Evolutionary conservation across 306 rosid genomes (phyloP), one percentile per base, ranked within the genome.

Genomic region (Canavalia gladiata): DNA sequence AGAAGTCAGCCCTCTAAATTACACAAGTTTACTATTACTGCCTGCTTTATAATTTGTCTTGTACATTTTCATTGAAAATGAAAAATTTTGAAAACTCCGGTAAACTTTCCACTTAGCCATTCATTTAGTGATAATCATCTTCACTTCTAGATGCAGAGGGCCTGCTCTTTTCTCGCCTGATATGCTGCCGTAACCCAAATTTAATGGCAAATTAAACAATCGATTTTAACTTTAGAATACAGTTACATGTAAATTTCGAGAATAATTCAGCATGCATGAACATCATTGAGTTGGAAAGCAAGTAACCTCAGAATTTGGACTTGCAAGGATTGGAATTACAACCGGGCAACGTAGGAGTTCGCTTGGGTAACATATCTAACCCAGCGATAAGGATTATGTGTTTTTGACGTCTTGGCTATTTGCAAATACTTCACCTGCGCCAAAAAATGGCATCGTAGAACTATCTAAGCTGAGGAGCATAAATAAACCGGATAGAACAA

Each of bases 361-460:
- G 99, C 90, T 57, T 91, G 90, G 11, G 99, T 89, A 69, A 91
- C 97, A 74, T 91, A 93, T 85, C 98, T 87, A 89, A 95, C 97
- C 99, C 98, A 95, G 57, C 96, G 89, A 85, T 95, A 93, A 1
- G 92, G 94, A 85, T 91, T 90, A 5, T 88, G 80, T 8, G 89
- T 39, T 80, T 89, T 90, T 1, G 91, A 84, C 86, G 84, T 90
- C 92, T 89, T 91, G 25, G 91, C 90, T 81, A 95, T 95, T 80
- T 93, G 99, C 90, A 93, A 89, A 81, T 93, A 95, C 83, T 91
- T 95, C 63, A 95, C 98, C 99, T 95, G 93, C 91, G 73, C 25
- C 59, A 59, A 81, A 52, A 68, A 72, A 11, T 35, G 45, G 68
- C 71, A 74, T 83, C 57, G 60, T 74, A 80, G 55, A 82, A 78